Evolutionary conservation across 148 eudicot genomes (phyloP).

Genomic region (Cornus kousa): DNA sequence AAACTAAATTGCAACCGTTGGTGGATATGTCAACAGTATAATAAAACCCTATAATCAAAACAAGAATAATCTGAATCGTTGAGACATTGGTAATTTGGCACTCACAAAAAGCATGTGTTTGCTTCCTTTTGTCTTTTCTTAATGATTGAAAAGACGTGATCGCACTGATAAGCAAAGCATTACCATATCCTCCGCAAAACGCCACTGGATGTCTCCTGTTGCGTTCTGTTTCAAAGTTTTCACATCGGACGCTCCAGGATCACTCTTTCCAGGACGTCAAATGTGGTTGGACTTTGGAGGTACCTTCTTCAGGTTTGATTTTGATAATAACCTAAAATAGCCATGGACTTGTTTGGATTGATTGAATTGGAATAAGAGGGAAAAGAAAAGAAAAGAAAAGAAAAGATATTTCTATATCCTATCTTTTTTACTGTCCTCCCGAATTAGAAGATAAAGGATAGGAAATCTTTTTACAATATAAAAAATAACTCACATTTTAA

Average conservation of each 20-base stretch:
- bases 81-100: neutral
- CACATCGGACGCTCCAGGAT: neutral
- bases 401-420: too few relatives aligned
- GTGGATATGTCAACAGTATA: neutral
- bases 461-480: too few relatives aligned
- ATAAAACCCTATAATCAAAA: neutral
- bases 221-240: neutral
- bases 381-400: too few relatives aligned
- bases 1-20: neutral
- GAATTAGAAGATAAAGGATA: too few relatives aligned
- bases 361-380: too few relatives aligned
- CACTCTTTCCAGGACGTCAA: neutral
- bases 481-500: too few relatives aligned
- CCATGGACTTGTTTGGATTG: too few relatives aligned
- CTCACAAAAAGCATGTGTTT: neutral
- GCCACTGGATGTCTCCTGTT: too few relatives aligned
- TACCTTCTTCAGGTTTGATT: too few relatives aligned
- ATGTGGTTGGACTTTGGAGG: neutral
- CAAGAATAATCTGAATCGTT: conserved; percentile 3
- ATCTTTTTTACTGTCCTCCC: too few relatives aligned
- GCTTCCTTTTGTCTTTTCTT: neutral
- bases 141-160: conserved; percentile 2
- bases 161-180: conserved; percentile 5
- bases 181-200: neutral
- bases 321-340: too few relatives aligned